A percentile compares a stretch with the other conserved stretches of the same genome.
These are phyloP conservation scores for Leccinum imitatum DNA, from an alignment of 768 basidiomycete genomes.

Conservation along the genomic window DNA sequence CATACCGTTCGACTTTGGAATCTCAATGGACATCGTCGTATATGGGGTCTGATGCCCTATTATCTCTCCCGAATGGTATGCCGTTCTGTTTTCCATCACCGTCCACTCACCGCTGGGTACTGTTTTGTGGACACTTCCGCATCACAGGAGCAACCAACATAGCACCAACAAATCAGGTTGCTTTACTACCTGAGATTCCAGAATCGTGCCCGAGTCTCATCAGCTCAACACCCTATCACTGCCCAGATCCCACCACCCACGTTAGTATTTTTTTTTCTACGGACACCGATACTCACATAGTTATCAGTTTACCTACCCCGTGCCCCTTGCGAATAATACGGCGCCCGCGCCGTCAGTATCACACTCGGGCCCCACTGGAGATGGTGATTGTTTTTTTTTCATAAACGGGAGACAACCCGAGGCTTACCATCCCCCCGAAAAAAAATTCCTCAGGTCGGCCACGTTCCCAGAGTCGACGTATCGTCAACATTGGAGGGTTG, in stretches of 20 bases:
- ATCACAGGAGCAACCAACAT: neutral
- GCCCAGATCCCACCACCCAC: neutral
- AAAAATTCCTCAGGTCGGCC: neutral
- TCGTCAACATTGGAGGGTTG: conserved; percentile 1
- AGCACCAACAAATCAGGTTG: neutral
- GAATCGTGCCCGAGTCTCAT: neutral
- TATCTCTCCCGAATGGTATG: neutral
- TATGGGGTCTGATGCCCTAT: neutral
- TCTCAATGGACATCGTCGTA: neutral
- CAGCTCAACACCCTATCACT: neutral
- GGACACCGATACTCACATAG: too few species aligned
- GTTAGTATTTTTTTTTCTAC: too few species aligned
- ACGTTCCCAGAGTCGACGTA: neutral
- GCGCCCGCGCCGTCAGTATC: too few species aligned
- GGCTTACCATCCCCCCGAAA: neutral
- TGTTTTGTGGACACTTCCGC: neutral
- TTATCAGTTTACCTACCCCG: too few species aligned
- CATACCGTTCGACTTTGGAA: neutral
- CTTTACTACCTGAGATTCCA: too few species aligned
- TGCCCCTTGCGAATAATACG: too few species aligned
- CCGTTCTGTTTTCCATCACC: neutral
- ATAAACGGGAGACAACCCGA: neutral
- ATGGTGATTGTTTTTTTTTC: too few species aligned
- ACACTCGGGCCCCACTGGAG: too few species aligned
- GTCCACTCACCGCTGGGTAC: neutral